Percentiles rank a stretch among this genome's conserved stretches.
phyloP scores from a whole-genome alignment of 2,329 filamentous ascomycete genomes.

The Corniculantispora saksenae region DNA sequence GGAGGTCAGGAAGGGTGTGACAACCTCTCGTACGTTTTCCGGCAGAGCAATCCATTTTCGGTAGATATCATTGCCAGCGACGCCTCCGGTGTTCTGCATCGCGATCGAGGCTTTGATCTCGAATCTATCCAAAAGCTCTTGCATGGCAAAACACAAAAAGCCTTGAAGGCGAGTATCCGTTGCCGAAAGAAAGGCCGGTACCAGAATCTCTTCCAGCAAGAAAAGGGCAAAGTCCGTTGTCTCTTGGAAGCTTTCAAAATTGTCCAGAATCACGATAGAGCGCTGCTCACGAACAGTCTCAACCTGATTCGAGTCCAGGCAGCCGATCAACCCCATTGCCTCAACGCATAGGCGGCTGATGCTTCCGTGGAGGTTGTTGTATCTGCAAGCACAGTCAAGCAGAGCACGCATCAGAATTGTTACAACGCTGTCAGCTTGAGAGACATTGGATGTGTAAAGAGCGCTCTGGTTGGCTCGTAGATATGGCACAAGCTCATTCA shows the following conservation, averaged over 20 bases:
- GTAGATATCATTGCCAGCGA: slow-evolving; percentile 61
- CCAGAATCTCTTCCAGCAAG: slow-evolving; percentile 81
- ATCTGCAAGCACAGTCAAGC: slow-evolving; percentile 82
- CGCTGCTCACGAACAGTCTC: slow-evolving; percentile 77
- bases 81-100: slow-evolving; percentile 39
- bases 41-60: slow-evolving; percentile 78
- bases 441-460: slow-evolving; percentile 76
- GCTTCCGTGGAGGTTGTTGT: slow-evolving; percentile 65
- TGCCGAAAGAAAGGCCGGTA: slow-evolving; percentile 87
- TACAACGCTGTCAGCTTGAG: slow-evolving; percentile 77
- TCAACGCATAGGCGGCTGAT: slow-evolving; percentile 75
- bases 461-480: slow-evolving; percentile 73
- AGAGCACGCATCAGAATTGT: slow-evolving; percentile 72
- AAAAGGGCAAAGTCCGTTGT: slow-evolving; percentile 84
- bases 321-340: slow-evolving; percentile 86
- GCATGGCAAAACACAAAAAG: slow-evolving; percentile 92
- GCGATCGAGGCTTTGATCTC: slow-evolving; percentile 64
- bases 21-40: slow-evolving; percentile 72
- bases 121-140: slow-evolving; percentile 80
- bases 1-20: slow-evolving; percentile 87
- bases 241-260: slow-evolving; percentile 78
- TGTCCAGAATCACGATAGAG: slow-evolving; percentile 83
- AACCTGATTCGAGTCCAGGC: slow-evolving; percentile 85
- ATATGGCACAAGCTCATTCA: slow-evolving; percentile 75
- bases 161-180: slow-evolving; percentile 87